Conservation (phyloP, 768 basidiomycete species). For the Neoboletus magnificus region DNA sequence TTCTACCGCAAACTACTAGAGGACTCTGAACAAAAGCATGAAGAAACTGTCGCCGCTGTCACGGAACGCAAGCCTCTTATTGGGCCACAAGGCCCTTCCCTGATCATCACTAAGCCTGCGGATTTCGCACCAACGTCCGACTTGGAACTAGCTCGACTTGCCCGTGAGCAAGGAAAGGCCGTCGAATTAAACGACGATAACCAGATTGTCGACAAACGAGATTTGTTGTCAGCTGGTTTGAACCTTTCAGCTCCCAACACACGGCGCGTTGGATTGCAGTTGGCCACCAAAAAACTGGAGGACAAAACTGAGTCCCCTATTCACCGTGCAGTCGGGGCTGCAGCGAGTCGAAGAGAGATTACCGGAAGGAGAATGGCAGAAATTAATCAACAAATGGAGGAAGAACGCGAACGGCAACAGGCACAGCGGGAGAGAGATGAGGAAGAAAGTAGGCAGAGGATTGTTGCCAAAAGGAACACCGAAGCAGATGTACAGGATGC, state of each 20-base stretch:
- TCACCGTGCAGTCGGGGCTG: conserved; percentile 81
- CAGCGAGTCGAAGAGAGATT: conserved; percentile 78
- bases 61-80: conserved; percentile 45
- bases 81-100: conserved; percentile 60
- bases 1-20: conserved; percentile 80
- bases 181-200: conserved; percentile 97
- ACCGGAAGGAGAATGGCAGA: conserved; percentile 79
- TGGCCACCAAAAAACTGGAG: conserved; percentile 22
- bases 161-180: conserved; percentile 71
- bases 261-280: conserved; percentile 55
- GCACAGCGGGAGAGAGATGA: conserved; percentile 57
- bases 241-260: conserved; percentile 87
- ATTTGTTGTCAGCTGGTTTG: conserved; percentile 85
- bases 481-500: conserved; percentile 73
- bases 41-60: conserved; percentile 81
- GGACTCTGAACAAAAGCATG: conserved; percentile 77
- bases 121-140: conserved; percentile 66
- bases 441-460: conserved; percentile 60
- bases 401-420: conserved; percentile 60
- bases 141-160: conserved; percentile 65
- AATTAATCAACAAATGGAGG: conserved; percentile 74
- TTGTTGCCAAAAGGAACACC: conserved; percentile 71
- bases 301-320: conserved; percentile 36
- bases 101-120: conserved; percentile 74
- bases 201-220: conserved; percentile 94